Evolutionary conservation across 306 rosid species (phyloP).

Genomic region (Glycine tomentella): DNA sequence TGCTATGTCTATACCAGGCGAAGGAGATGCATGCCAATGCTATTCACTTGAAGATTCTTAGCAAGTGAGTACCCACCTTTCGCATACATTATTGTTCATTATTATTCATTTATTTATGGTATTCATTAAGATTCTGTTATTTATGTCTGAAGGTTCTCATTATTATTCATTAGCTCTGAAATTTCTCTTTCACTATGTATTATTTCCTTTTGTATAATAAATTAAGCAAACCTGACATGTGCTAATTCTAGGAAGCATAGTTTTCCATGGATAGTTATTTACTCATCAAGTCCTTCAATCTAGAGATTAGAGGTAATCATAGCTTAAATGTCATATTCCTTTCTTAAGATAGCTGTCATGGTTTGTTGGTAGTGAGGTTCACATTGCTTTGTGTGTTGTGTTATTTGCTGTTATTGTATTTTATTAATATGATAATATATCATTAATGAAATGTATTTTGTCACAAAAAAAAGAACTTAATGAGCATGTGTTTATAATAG

Average conservation of each 20-base stretch:
- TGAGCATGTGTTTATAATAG: no score
- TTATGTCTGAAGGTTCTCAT: no score
- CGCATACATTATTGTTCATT: background rate
- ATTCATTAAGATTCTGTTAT: no score
- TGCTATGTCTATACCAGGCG: slow-evolving; percentile 57
- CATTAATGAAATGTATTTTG: background rate
- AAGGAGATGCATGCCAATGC: slow-evolving; percentile 90
- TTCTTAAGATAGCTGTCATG: background rate
- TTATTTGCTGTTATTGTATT: background rate
- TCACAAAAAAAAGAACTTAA: background rate
- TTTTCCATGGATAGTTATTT: slow-evolving; percentile 3
- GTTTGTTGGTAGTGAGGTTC: background rate
- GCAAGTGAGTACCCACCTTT: slow-evolving; percentile 73
- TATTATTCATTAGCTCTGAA: background rate
- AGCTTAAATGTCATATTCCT: background rate
- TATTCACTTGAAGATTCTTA: slow-evolving; percentile 70
- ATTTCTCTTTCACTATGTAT: background rate
- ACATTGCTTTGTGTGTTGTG: background rate
- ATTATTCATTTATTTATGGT: background rate
- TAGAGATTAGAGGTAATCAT: background rate
- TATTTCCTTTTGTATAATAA: background rate
- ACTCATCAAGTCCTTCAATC: background rate
- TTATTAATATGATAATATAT: background rate
- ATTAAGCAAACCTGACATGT: slow-evolving; percentile 13
- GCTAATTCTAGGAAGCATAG: slow-evolving; percentile 12